Conservation (phyloP, 2,329 filamentous ascomycete genomes). For the Fusarium solani-melongenae region DNA sequence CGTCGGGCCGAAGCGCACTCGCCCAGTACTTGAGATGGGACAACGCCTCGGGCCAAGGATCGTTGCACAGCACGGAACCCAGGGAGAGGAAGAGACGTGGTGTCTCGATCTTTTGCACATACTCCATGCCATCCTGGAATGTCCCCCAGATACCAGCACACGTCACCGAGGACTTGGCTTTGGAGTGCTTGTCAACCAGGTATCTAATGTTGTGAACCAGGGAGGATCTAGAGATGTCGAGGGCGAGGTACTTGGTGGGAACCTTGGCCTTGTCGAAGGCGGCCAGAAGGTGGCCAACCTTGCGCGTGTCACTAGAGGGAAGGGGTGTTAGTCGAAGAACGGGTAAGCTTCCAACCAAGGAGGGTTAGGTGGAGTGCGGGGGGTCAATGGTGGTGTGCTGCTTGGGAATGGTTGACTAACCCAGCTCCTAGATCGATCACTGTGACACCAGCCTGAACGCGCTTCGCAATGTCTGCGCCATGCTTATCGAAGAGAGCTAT, state of each 20-base stretch:
- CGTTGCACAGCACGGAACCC: conserved; percentile 56
- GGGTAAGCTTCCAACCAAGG: conserved; percentile 30
- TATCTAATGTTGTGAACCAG: conserved; percentile 49
- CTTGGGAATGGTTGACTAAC: conserved; percentile 45
- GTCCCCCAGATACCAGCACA: conserved; percentile 55
- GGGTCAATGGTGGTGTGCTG: background rate
- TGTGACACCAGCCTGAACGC: conserved; percentile 45
- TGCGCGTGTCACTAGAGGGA: conserved; percentile 51
- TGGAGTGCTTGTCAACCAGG: conserved; percentile 45
- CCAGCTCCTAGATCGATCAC: conserved; percentile 56
- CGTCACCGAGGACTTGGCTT: conserved; percentile 41
- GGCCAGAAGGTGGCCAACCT: conserved; percentile 52
- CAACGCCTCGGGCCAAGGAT: conserved; percentile 51
- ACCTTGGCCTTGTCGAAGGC: conserved; percentile 47
- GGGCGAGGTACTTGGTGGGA: conserved; percentile 50
- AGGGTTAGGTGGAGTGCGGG: conserved; percentile 26
- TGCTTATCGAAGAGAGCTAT: conserved; percentile 50
- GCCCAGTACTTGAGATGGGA: conserved; percentile 52
- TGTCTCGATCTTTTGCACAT: conserved; percentile 44
- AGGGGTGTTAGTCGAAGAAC: conserved; percentile 22
- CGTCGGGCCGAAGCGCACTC: conserved; percentile 47
- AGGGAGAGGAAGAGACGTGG: conserved; percentile 54
- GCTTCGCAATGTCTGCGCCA: conserved; percentile 49
- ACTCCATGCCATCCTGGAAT: conserved; percentile 50
- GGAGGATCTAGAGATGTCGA: conserved; percentile 54